These are phyloP conservation scores for Neoscytalidium dimidiatum DNA, from an alignment of 2,329 filamentous ascomycete genomes.

Conservation along the genomic window DNA sequence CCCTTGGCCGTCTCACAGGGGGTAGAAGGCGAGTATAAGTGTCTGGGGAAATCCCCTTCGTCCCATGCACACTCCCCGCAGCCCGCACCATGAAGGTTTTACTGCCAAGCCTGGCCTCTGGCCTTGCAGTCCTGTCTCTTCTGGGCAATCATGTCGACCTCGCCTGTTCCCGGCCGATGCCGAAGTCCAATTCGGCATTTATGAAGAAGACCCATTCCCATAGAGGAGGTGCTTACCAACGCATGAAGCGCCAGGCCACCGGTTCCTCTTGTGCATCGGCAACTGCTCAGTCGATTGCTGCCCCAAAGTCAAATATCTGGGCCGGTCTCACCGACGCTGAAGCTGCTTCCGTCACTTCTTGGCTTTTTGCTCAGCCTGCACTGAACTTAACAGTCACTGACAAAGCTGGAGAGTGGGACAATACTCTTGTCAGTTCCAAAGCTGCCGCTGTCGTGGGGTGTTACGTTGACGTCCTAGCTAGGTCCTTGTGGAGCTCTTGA, in stretches of 20 bases:
- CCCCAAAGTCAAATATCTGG: constrained; percentile 49
- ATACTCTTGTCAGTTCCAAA: constrained; percentile 26
- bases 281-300: constrained; percentile 23
- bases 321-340: constrained; percentile 41
- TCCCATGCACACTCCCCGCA: neutral
- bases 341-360: constrained; percentile 40
- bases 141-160: neutral
- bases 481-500: constrained; percentile 39
- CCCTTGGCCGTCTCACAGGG: too few species aligned
- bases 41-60: too few species aligned
- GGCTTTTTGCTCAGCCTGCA: constrained; percentile 43
- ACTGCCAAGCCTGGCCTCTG: neutral
- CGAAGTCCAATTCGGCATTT: neutral
- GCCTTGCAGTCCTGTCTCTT: neutral
- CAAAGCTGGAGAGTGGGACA: constrained; percentile 41
- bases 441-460: constrained; percentile 20
- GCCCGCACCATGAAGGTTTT: neutral
- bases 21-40: neutral
- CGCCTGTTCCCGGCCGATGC: neutral
- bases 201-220: neutral
- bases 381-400: constrained; percentile 43
- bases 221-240: neutral
- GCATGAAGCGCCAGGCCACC: neutral
- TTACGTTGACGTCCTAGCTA: constrained; percentile 22
- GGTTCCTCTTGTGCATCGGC: neutral